Evolutionary conservation across 2,329 filamentous ascomycete species (phyloP).

Genomic region (Ophiostoma triangulosporum): DNA sequence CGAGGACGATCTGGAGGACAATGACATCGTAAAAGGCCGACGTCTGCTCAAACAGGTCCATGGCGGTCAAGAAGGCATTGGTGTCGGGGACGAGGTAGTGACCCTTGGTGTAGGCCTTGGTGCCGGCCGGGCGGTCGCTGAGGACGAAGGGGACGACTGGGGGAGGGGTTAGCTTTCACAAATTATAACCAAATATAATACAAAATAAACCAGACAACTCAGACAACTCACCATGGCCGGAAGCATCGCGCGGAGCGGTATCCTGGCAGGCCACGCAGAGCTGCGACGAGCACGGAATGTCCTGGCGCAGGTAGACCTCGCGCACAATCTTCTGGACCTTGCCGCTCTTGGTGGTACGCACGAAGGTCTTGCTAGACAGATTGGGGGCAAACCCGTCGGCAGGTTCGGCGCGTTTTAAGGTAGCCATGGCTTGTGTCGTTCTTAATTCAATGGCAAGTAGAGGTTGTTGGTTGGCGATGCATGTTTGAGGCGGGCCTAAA

Average conservation of each 20-base stretch:
- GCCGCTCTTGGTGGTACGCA: constrained; percentile 85
- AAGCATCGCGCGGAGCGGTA: constrained; percentile 64
- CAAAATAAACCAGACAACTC: too few species aligned
- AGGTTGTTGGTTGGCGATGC: background rate
- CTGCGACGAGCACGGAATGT: constrained; percentile 92
- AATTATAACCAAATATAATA: background rate
- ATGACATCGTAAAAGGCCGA: constrained; percentile 94
- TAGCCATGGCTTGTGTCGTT: constrained; percentile 37
- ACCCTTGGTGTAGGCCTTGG: constrained; percentile 66
- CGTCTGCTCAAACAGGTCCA: constrained; percentile 92
- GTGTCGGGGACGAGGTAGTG: constrained; percentile 95
- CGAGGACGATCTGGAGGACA: constrained; percentile 86
- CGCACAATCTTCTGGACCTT: constrained; percentile 98
- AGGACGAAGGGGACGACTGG: constrained; percentile 72
- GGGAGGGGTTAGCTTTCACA: background rate
- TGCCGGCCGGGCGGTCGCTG: constrained; percentile 76
- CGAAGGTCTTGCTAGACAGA: constrained; percentile 90
- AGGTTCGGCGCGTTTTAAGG: constrained; percentile 45
- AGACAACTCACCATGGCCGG: constrained; percentile 50
- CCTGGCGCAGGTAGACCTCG: constrained; percentile 88
- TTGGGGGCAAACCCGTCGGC: constrained; percentile 45
- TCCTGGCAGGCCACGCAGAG: constrained; percentile 67
- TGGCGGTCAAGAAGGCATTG: constrained; percentile 85
- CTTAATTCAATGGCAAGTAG: background rate
- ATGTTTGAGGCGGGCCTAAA: background rate